Evolutionary conservation across 2,329 filamentous ascomycete genomes (phyloP).

Genomic region (Fusarium acutatum): DNA sequence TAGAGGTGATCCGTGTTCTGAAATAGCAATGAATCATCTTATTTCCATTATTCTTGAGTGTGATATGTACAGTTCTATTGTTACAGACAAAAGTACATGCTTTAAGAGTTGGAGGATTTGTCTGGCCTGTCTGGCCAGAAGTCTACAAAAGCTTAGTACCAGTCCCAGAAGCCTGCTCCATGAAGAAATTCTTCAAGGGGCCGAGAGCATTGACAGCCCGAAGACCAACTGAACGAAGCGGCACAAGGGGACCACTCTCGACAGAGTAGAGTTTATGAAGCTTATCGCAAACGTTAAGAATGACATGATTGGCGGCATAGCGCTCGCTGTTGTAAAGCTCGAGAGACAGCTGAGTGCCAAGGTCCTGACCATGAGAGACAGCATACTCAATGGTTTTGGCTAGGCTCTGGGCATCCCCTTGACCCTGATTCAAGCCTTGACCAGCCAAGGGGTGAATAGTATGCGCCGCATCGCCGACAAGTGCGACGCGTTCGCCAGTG

Average conservation of each 20-base stretch:
- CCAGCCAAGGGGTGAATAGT: slow-evolving; percentile 94
- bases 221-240: slow-evolving; percentile 79
- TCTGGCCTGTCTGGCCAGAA: background rate
- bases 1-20: slow-evolving; percentile 36
- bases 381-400: slow-evolving; percentile 78
- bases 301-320: slow-evolving; percentile 81
- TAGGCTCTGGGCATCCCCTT: slow-evolving; percentile 86
- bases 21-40: slow-evolving; percentile 39
- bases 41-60: slow-evolving; percentile 13
- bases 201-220: slow-evolving; percentile 77
- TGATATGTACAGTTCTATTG: slow-evolving; percentile 24
- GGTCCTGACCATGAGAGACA: slow-evolving; percentile 84
- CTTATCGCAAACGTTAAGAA: slow-evolving; percentile 86
- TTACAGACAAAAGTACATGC: slow-evolving; percentile 26
- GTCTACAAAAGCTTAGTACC: slow-evolving; percentile 55
- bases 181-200: slow-evolving; percentile 84
- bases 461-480: slow-evolving; percentile 94
- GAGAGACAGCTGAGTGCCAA: slow-evolving; percentile 80
- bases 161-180: slow-evolving; percentile 73
- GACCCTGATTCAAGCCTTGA: slow-evolving; percentile 92
- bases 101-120: background rate
- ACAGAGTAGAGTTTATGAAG: slow-evolving; percentile 92
- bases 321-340: slow-evolving; percentile 84
- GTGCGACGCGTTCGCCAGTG: slow-evolving; percentile 85
- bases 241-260: slow-evolving; percentile 80